Evolutionary conservation across 1,139 yeast species (phyloP), one percentile per base, ranked within the genome.

Genomic region (Yamadazyma epiphylla): DNA sequence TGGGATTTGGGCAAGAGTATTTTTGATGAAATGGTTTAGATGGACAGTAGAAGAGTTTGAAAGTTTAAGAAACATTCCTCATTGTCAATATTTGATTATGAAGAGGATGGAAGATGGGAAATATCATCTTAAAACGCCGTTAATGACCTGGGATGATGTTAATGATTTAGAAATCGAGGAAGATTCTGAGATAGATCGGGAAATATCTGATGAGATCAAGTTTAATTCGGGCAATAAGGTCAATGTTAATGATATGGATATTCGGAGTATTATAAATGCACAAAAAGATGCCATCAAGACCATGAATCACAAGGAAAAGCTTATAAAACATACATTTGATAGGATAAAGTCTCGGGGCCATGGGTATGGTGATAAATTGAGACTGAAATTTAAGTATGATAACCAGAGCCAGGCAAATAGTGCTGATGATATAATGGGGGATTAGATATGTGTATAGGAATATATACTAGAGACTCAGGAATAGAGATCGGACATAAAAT

Each of bases 31-130:
- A 49, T 81, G 96, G 96, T 88, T 79, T 52, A 64, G 95, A 33
- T 88, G 96, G 96, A 72, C 83, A 3, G 89, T 82, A 50, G 96
- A 88, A 53, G 80, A 81, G 55, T 88, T 87, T 56, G 96, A 88
- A 56, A 70, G 80, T 25, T 66, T 88, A 41, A 71, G 81, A 36
- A 88, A 88, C 51, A 77, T 88, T 12, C 89, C 88, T 1, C 94
- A 88, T 53, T 89, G 96, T 48, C 77, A 80, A 42, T 81, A 83
- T 51, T 64, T 88, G 24, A 72, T 82, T 20, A 84, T 88, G 94
- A 86, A 84, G 50, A 65, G 70, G 35, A 57, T 64, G 27, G 59
- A 55, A 11, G 61, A 59, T 3, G 68, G 68, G 17, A 62, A 71
- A 36, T 80, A 72, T 48, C 53, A 50, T 22, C 55, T 80, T 31